Base-by-base conservation (phyloP, 208 protist genomes). In the Leishmania aethiopica region DNA sequence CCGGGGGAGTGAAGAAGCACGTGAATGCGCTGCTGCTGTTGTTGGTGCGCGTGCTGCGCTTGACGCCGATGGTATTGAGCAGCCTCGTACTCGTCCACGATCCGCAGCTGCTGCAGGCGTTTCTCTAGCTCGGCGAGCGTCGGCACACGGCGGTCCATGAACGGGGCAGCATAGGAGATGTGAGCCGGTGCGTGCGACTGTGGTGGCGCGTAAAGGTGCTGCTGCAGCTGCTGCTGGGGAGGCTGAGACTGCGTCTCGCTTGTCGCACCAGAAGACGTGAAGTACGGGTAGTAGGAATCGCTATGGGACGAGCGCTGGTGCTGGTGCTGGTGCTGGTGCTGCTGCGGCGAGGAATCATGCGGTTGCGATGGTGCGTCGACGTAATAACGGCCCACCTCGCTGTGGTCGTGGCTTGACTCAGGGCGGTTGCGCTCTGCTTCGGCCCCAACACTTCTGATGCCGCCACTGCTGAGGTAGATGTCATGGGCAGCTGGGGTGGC, bases 41-140 rank as follows among this genome's bases (percentile, higher is more conserved):
- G 55, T 3, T 49, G 74, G n/a, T 78, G 22, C 37, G 67, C 49
- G 49, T 75, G 42, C 37, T 42, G 51, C 77, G 64, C 10, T 74
- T 85, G 76, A 32, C 77, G 79, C 28, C 79, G 84, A 8, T 81
- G 57, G 59, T 84, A 70, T 57, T 78, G 76, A 28, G 70, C 59
- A 25, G 79, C 84, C 53, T 84, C 80, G 77, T 81, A 75, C 49
- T 84, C 80, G 40, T 83, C 76, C 66, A 81, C 75, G 40, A 53
- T 55, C 10, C 88, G 89, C 0, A 93, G 89, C 55, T 93, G 84
- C 57, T 88, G 84, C 45, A 95, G 85, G 11, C 90, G 84, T 42
- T 86, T 42, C 69, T 93, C 87, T n/a, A 93, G 83, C 77, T 92
- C 85, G 32, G 86, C 86, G 47, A 93, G 74, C 35, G 89, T 93